Percentiles rank a stretch among this genome's conserved stretches.
These are phyloP conservation scores for Xylaria sp. DNA, from an alignment of 2,329 filamentous ascomycete genomes.

Conservation along the genomic window DNA sequence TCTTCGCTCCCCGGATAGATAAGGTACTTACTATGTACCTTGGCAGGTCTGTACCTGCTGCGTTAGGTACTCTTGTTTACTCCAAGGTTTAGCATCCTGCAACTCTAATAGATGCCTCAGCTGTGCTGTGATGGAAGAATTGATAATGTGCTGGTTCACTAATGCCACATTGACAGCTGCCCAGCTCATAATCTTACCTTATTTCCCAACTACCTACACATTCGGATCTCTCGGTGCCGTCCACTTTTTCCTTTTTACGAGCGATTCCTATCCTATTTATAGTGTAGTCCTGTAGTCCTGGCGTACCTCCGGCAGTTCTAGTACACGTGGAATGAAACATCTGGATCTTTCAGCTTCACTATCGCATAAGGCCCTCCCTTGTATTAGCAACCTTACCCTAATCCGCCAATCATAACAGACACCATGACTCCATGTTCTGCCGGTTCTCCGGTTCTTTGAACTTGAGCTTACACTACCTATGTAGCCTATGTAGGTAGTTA, in stretches of 20 bases:
- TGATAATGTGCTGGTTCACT: neutral
- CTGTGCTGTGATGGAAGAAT: neutral
- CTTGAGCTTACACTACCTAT: too few relatives aligned
- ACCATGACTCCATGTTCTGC: neutral
- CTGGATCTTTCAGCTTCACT: slow-evolving; percentile 15
- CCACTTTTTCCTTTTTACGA: neutral
- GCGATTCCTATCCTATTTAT: slow-evolving; percentile 19
- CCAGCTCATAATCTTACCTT: slow-evolving; percentile 1
- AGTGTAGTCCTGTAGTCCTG: slow-evolving; percentile 1
- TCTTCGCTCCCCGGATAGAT: too few relatives aligned
- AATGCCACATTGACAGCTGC: neutral
- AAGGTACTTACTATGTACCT: too few relatives aligned
- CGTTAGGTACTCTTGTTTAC: too few relatives aligned
- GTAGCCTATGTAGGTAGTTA: too few relatives aligned
- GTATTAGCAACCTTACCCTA: neutral
- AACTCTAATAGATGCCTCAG: too few relatives aligned
- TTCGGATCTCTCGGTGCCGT: neutral
- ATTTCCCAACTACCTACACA: slow-evolving; percentile 7
- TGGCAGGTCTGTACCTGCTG: too few relatives aligned
- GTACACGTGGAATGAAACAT: neutral
- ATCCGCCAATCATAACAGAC: neutral
- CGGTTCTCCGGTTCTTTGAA: slow-evolving; percentile 26
- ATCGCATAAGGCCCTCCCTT: neutral
- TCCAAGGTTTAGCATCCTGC: too few relatives aligned
- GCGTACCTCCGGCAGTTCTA: neutral